Evolutionary conservation across 768 basidiomycete genomes (phyloP).

Genomic region (Rhodosporidiobolus sp.): DNA sequence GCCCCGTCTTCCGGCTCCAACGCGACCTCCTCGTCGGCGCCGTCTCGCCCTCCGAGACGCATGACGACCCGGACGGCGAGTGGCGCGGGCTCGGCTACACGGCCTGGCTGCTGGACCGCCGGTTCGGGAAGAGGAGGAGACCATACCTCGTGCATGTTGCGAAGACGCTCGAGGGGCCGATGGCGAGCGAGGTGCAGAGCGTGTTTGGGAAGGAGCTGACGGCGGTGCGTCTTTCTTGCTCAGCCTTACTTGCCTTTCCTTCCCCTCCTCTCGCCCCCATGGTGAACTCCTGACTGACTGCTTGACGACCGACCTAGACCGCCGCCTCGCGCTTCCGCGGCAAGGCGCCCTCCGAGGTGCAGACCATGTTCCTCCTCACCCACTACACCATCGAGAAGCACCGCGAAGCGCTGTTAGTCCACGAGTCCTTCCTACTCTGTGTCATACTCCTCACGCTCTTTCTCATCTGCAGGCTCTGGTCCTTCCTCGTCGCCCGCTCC

Average conservation of each 20-base stretch:
- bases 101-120: slow-evolving; percentile 49
- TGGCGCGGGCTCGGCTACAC: slow-evolving; percentile 52
- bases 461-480: slow-evolving; percentile 22
- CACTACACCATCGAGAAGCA: slow-evolving; percentile 40
- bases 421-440: background rate
- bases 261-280: slow-evolving; percentile 40
- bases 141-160: slow-evolving; percentile 54
- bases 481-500: slow-evolving; percentile 27
- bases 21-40: slow-evolving; percentile 46
- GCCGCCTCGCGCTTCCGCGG: slow-evolving; percentile 45
- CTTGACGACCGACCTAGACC: slow-evolving; percentile 46
- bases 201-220: slow-evolving; percentile 49
- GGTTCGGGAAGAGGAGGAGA: slow-evolving; percentile 51
- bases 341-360: slow-evolving; percentile 21
- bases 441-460: too few relatives aligned
- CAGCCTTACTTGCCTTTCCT: slow-evolving; percentile 31
- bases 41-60: slow-evolving; percentile 30
- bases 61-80: slow-evolving; percentile 47
- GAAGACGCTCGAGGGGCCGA: slow-evolving; percentile 48
- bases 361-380: slow-evolving; percentile 19
- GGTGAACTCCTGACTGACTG: slow-evolving; percentile 49
- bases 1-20: slow-evolving; percentile 52
- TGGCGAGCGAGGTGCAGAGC: slow-evolving; percentile 49
- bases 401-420: slow-evolving; percentile 33
- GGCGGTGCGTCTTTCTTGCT: slow-evolving; percentile 48